phyloP scores from a whole-genome alignment of 805 yeast species.

The Kazachstania africana region DNA sequence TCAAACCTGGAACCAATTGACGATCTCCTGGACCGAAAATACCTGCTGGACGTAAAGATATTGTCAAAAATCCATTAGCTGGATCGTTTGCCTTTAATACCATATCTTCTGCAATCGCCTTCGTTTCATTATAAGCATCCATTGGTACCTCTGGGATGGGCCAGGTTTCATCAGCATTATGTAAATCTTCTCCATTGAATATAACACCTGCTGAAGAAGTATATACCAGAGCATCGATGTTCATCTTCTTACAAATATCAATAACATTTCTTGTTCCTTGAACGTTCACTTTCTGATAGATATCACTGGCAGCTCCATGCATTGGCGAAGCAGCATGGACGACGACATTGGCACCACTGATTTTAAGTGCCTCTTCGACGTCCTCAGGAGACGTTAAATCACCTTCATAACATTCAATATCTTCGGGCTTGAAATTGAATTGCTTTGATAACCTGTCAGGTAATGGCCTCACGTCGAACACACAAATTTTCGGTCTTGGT shows the following conservation, averaged over 20 bases:
- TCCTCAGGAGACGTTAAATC: slow-evolving; percentile 71
- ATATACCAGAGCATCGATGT: slow-evolving; percentile 62
- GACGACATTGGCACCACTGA: slow-evolving; percentile 55
- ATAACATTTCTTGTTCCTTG: slow-evolving; percentile 74
- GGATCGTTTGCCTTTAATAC: slow-evolving; percentile 63
- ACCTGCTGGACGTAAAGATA: slow-evolving; percentile 93
- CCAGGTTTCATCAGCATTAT: slow-evolving; percentile 88
- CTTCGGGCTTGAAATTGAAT: slow-evolving; percentile 57
- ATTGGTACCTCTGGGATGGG: slow-evolving; percentile 86
- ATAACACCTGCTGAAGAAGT: slow-evolving; percentile 97
- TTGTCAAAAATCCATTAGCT: slow-evolving; percentile 51
- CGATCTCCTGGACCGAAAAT: slow-evolving; percentile 98
- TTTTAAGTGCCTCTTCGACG: slow-evolving; percentile 48
- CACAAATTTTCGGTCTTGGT: slow-evolving; percentile 66
- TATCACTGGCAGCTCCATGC: slow-evolving; percentile 72
- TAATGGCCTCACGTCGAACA: slow-evolving; percentile 82
- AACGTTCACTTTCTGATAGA: slow-evolving; percentile 84
- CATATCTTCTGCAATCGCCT: slow-evolving; percentile 78
- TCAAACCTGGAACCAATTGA: slow-evolving; percentile 86
- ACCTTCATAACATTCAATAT: slow-evolving; percentile 59
- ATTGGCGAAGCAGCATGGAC: slow-evolving; percentile 97
- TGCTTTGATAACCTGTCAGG: slow-evolving; percentile 61
- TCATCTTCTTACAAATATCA: slow-evolving; percentile 40
- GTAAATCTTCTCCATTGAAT: slow-evolving; percentile 86
- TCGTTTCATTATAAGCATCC: slow-evolving; percentile 95